phyloP scores from a whole-genome alignment of 495 filamentous ascomycete genomes.

The Hypomontagnella monticulosa region DNA sequence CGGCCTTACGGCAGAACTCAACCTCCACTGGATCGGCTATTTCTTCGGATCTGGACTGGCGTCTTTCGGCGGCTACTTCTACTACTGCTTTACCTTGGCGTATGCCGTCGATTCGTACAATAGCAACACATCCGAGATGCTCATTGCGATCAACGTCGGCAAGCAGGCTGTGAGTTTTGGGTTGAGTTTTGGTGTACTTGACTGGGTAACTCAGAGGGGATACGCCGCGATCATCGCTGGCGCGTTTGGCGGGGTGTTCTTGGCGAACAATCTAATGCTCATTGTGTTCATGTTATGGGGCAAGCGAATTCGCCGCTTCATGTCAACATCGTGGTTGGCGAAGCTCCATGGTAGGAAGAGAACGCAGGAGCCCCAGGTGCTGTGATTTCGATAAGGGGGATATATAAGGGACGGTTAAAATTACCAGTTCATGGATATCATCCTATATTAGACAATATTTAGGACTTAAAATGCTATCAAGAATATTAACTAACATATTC shows the following conservation, averaged over 20 bases:
- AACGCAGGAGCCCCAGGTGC: too few relatives aligned
- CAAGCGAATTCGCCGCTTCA: conserved; percentile 47
- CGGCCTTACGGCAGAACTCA: conserved; percentile 66
- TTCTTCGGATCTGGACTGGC: conserved; percentile 67
- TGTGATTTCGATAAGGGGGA: too few relatives aligned
- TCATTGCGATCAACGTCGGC: conserved; percentile 68
- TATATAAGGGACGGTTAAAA: too few relatives aligned
- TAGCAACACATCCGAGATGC: conserved; percentile 66
- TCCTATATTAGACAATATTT: too few relatives aligned
- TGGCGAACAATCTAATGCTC: conserved; percentile 48
- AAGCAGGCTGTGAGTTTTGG: conserved; percentile 66
- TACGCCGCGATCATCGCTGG: conserved; percentile 47
- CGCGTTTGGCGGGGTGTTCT: conserved; percentile 45
- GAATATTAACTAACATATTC: too few relatives aligned
- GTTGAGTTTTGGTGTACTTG: conserved; percentile 46
- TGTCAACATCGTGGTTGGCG: conserved; percentile 47
- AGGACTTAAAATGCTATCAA: too few relatives aligned
- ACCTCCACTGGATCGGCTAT: conserved; percentile 67
- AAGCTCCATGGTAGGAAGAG: conserved; percentile 38
- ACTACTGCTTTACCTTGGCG: conserved; percentile 51
- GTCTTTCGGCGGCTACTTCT: conserved; percentile 52
- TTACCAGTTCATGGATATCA: too few relatives aligned
- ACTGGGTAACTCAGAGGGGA: conserved; percentile 50
- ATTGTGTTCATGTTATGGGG: conserved; percentile 52
- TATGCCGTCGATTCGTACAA: conserved; percentile 72